These are phyloP conservation scores for Penicillium coprophilum DNA, from an alignment of 495 filamentous ascomycete genomes.

Conservation along the genomic window DNA sequence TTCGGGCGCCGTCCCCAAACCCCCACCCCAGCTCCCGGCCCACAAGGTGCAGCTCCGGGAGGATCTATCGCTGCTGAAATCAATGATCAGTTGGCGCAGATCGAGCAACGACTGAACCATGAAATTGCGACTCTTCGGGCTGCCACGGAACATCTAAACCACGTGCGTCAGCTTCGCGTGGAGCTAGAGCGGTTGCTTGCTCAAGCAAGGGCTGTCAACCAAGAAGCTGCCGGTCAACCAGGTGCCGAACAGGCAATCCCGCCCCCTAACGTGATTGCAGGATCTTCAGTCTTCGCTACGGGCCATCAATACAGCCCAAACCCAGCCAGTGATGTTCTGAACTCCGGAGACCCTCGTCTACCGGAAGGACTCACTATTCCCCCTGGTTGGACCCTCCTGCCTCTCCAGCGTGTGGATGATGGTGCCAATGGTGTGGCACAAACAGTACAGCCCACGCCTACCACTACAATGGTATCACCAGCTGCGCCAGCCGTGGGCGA, in stretches of 20 bases:
- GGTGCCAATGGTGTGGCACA: slow-evolving; percentile 8
- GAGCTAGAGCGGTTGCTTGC: slow-evolving; percentile 65
- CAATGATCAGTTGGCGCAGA: slow-evolving; percentile 57
- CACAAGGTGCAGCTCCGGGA: slow-evolving; percentile 13
- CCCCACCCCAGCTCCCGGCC: slow-evolving; percentile 16
- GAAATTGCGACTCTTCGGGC: slow-evolving; percentile 58
- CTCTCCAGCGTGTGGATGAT: slow-evolving; percentile 55
- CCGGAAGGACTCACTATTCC: slow-evolving; percentile 73
- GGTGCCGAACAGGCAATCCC: slow-evolving; percentile 13
- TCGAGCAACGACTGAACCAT: slow-evolving; percentile 65
- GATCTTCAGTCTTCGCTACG: slow-evolving; percentile 20
- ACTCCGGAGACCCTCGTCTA: slow-evolving; percentile 64
- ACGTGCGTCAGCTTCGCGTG: slow-evolving; percentile 56
- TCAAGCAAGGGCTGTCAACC: slow-evolving; percentile 30
- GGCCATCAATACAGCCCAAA: slow-evolving; percentile 36
- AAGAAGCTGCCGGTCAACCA: background rate
- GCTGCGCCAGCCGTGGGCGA: background rate
- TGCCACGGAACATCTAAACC: slow-evolving; percentile 55
- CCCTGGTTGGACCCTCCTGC: slow-evolving; percentile 72
- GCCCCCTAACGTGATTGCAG: slow-evolving; percentile 17
- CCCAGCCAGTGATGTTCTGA: slow-evolving; percentile 46
- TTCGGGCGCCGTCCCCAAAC: slow-evolving; percentile 40
- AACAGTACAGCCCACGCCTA: slow-evolving; percentile 10
- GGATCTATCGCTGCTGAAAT: slow-evolving; percentile 33
- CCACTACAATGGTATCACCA: slow-evolving; percentile 11